Percentiles rank a stretch among this genome's conserved stretches.
These are phyloP conservation scores for Pisolithus orientalis DNA, from an alignment of 768 basidiomycete species.

Conservation along the genomic window DNA sequence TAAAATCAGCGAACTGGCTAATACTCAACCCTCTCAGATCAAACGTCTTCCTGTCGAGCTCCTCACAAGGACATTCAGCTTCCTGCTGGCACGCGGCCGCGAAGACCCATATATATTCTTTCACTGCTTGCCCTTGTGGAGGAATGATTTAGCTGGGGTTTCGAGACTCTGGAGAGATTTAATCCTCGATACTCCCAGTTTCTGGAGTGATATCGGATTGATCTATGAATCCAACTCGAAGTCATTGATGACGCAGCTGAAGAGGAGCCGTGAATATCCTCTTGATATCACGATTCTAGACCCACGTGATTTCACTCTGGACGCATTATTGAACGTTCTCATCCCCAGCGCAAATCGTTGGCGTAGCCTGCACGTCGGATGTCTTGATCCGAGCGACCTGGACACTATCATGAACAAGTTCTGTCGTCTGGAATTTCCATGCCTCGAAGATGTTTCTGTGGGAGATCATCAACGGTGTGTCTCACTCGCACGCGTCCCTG, in stretches of 20 bases:
- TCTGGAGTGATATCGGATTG: neutral
- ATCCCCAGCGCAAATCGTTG: neutral
- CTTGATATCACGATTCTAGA: neutral
- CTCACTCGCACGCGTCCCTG: no score
- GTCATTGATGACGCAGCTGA: neutral
- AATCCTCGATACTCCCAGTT: neutral
- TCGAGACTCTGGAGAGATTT: neutral
- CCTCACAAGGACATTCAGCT: no score
- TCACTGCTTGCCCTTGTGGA: no score
- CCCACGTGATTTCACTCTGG: neutral
- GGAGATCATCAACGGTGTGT: neutral
- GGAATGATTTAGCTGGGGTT: neutral
- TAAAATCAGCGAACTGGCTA: no score
- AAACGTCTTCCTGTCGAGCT: no score
- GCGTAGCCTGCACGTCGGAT: conserved; percentile 40
- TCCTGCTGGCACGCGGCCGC: no score
- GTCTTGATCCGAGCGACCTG: no score
- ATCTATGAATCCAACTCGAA: neutral
- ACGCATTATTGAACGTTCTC: neutral
- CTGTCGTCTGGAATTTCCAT: no score
- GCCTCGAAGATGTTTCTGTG: no score
- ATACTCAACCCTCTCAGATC: no score
- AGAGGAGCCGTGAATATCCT: neutral
- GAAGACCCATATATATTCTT: no score
- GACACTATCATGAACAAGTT: no score